Evolutionary conservation across 2,329 filamentous ascomycete genomes (phyloP).

Genomic region (Bipolaris gigantea): DNA sequence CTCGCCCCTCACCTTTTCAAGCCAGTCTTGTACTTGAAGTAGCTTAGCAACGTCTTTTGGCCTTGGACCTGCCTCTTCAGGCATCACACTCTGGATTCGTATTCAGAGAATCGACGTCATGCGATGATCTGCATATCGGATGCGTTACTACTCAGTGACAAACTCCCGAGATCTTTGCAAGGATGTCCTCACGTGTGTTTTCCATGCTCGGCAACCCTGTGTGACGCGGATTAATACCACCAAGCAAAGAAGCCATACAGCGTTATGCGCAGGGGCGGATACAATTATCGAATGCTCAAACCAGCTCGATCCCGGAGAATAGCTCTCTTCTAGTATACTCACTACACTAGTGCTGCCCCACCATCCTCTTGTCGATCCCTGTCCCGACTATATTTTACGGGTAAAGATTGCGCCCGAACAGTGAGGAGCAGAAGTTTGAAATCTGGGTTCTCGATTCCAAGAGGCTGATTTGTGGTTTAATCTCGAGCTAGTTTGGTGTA

Average conservation of each 20-base stretch:
- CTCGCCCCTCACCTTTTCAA: not conserved
- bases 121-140: conserved; percentile 1
- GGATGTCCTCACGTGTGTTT: not conserved
- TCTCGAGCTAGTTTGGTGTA: not conserved
- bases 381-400: conserved; percentile 10
- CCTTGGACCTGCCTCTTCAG: not conserved
- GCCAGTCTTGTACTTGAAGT: not conserved
- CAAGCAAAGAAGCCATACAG: not conserved
- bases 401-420: not conserved
- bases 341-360: conserved; percentile 20
- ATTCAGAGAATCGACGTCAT: not conserved
- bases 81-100: not conserved
- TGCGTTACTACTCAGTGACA: not conserved
- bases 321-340: not conserved
- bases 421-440: not conserved
- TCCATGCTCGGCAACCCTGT: not conserved
- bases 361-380: conserved; percentile 17
- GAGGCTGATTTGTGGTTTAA: not conserved
- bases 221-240: not conserved
- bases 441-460: not conserved
- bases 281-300: conserved; percentile 14
- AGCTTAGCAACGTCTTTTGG: not conserved
- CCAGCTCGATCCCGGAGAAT: conserved; percentile 13
- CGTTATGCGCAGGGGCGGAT: conserved; percentile 4
- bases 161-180: not conserved